Evolutionary conservation across 2,329 filamentous ascomycete genomes (phyloP).

Genomic region (Hypoxylon sp.): DNA sequence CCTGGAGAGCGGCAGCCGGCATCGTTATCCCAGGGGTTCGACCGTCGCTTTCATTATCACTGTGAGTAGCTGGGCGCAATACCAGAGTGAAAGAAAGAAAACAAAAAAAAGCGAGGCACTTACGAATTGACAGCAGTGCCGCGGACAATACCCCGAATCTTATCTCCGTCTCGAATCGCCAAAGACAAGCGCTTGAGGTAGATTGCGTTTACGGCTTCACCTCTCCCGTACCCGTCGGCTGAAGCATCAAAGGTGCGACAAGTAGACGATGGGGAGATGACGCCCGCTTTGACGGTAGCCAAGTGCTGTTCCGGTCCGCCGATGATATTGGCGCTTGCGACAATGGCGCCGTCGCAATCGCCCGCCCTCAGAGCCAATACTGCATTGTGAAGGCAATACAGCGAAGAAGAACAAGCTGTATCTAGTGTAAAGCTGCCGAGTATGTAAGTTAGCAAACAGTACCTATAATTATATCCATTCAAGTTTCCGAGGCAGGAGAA

Average conservation of each 20-base stretch:
- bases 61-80: no score
- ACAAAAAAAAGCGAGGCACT: not conserved
- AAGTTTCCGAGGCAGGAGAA: not conserved
- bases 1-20: slow-evolving; percentile 55
- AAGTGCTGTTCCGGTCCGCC: slow-evolving; percentile 41
- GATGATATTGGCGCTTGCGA: slow-evolving; percentile 46
- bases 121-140: slow-evolving; percentile 40
- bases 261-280: slow-evolving; percentile 54
- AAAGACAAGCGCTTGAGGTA: slow-evolving; percentile 59
- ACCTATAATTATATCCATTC: no score
- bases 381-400: slow-evolving; percentile 45
- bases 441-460: no score
- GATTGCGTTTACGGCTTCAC: slow-evolving; percentile 61
- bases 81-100: no score
- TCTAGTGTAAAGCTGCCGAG: slow-evolving; percentile 38
- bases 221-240: slow-evolving; percentile 65
- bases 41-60: no score
- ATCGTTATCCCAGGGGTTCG: slow-evolving; percentile 60
- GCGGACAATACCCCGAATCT: slow-evolving; percentile 35
- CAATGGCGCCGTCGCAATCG: slow-evolving; percentile 47
- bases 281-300: slow-evolving; percentile 40
- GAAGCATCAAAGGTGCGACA: slow-evolving; percentile 57
- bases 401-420: slow-evolving; percentile 54
- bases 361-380: slow-evolving; percentile 24
- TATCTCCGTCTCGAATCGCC: slow-evolving; percentile 52